A percentile compares a stretch with the other conserved stretches of the same genome.
Conservation (phyloP, 306 rosid species). For the Oemleria cerasiformis region DNA sequence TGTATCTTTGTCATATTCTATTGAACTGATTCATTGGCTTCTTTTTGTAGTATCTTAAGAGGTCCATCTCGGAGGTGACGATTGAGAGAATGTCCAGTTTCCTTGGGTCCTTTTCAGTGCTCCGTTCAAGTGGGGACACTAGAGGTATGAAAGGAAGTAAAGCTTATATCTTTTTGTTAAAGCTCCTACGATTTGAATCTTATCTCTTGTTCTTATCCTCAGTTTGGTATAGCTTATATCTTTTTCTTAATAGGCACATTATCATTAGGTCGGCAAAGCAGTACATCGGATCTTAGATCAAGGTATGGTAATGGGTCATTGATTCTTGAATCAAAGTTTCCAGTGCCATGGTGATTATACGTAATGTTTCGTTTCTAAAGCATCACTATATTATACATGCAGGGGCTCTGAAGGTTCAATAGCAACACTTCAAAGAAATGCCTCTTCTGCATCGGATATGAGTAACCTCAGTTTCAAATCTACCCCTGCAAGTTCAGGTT, state of each 20-base stretch:
- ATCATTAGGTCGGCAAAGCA: constrained; percentile 38
- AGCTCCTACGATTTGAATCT: not conserved
- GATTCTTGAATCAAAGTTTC: not conserved
- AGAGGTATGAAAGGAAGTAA: constrained; percentile 47
- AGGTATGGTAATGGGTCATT: constrained; percentile 28
- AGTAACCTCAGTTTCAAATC: constrained; percentile 53
- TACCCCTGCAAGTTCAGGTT: constrained; percentile 54
- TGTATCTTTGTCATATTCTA: constrained; percentile 1
- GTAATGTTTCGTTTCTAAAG: not conserved
- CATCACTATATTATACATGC: not conserved
- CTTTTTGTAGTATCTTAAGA: constrained; percentile 50
- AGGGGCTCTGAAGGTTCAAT: constrained; percentile 38
- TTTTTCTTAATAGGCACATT: constrained; percentile 42
- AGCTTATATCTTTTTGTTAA: constrained; percentile 7
- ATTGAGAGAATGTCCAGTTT: constrained; percentile 60
- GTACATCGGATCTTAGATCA: constrained; percentile 35
- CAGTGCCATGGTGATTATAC: constrained; percentile 1
- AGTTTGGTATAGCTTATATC: not conserved
- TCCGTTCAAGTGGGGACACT: constrained; percentile 53
- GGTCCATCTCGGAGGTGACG: constrained; percentile 73
- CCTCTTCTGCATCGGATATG: constrained; percentile 63
- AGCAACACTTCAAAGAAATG: constrained; percentile 50
- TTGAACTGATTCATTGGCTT: constrained; percentile 28
- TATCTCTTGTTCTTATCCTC: constrained; percentile 2
- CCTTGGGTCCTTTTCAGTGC: constrained; percentile 61